A percentile compares a stretch with the other conserved stretches of the same genome.
Evolutionary conservation across 495 filamentous ascomycete species (phyloP).

Genomic region (Tuber magnatum): DNA sequence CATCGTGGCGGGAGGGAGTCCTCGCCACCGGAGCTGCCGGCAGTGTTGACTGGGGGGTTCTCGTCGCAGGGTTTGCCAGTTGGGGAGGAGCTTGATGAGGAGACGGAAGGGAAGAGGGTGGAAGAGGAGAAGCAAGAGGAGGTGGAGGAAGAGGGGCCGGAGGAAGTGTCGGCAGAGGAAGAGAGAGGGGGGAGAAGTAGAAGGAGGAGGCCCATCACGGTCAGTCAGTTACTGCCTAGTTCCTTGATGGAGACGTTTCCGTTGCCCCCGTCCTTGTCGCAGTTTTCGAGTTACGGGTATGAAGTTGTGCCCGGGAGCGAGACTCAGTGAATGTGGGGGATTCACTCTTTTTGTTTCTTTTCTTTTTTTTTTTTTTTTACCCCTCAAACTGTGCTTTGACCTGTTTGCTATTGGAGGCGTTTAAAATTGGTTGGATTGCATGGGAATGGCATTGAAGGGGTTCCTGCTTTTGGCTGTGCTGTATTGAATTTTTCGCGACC

Average conservation of each 20-base stretch:
- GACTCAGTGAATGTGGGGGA: slow-evolving; percentile 19
- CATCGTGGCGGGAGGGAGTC: slow-evolving; percentile 4
- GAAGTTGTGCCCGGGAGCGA: slow-evolving; percentile 14
- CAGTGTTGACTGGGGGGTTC: neutral
- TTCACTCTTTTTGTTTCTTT: neutral
- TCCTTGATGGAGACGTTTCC: slow-evolving; percentile 40
- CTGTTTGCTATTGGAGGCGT: neutral
- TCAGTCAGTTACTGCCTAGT: slow-evolving; percentile 34
- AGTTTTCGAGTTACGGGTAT: slow-evolving; percentile 31
- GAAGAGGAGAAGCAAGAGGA: neutral
- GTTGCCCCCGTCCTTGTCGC: slow-evolving; percentile 36
- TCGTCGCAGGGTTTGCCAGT: neutral
- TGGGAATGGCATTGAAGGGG: neutral
- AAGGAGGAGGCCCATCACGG: slow-evolving; percentile 15
- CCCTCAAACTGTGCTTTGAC: neutral
- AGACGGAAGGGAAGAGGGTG: neutral
- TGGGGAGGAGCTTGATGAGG: neutral
- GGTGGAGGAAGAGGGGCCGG: neutral
- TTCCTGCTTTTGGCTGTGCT: slow-evolving; percentile 3
- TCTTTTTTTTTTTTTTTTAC: neutral
- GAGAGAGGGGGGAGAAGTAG: neutral
- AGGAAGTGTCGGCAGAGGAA: neutral
- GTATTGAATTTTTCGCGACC: neutral
- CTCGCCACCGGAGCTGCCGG: neutral
- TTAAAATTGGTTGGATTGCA: neutral